Percentiles rank a stretch among this genome's conserved stretches.
These are phyloP conservation scores for Huntiella moniliformis DNA, from an alignment of 2,329 filamentous ascomycete genomes.

Conservation along the genomic window DNA sequence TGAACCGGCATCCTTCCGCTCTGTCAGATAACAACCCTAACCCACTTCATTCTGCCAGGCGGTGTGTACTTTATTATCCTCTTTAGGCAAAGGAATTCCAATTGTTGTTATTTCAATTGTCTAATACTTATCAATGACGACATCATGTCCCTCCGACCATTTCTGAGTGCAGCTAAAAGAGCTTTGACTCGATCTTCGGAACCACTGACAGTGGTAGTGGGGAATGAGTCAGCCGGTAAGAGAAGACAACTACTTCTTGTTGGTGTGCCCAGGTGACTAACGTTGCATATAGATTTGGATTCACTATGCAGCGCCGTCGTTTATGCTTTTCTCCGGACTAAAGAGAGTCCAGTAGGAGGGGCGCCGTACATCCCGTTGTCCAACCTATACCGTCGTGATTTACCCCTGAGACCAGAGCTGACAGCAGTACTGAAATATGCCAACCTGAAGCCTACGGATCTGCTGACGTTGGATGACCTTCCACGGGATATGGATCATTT, in stretches of 20 bases:
- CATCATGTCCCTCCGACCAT: constrained; percentile 25
- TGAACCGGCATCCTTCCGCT: neutral
- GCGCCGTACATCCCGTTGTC: constrained; percentile 40
- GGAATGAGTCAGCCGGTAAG: constrained; percentile 49
- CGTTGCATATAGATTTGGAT: constrained; percentile 44
- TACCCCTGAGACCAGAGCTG: constrained; percentile 56
- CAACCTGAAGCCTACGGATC: constrained; percentile 36
- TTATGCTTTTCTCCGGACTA: constrained; percentile 53
- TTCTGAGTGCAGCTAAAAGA: constrained; percentile 31
- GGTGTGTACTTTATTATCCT: too few species aligned
- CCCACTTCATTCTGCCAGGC: too few species aligned
- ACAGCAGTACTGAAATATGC: constrained; percentile 43
- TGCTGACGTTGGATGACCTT: constrained; percentile 42
- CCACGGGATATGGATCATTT: constrained; percentile 27
- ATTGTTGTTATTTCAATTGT: too few species aligned
- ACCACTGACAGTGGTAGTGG: constrained; percentile 42
- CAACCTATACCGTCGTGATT: constrained; percentile 49
- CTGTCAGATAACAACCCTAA: too few species aligned
- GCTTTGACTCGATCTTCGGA: constrained; percentile 20
- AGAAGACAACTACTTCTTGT: neutral
- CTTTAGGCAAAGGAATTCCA: too few species aligned
- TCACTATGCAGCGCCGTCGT: constrained; percentile 58
- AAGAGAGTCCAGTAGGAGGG: constrained; percentile 28
- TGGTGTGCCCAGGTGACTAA: neutral
- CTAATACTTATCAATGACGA: too few species aligned